Evolutionary conservation across 768 basidiomycete genomes (phyloP).

Genomic region (Agaricus blazei): DNA sequence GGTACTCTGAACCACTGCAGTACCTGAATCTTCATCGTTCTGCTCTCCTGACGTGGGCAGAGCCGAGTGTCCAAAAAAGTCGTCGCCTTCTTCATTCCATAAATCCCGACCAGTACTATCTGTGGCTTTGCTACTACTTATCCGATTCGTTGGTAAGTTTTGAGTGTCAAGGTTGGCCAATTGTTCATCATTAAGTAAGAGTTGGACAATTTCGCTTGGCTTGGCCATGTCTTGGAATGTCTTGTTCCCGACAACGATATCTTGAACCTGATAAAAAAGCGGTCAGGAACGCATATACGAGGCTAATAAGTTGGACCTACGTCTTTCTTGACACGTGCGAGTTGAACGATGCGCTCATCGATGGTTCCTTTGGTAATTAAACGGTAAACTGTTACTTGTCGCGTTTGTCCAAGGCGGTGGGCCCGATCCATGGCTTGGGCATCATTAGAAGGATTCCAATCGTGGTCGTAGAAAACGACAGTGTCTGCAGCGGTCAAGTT

Average conservation of each 20-base stretch:
- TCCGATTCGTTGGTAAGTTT: slow-evolving; percentile 21
- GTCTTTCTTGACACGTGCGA: slow-evolving; percentile 96
- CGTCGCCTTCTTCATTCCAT: slow-evolving; percentile 86
- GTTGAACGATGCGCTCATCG: slow-evolving; percentile 94
- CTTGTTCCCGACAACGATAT: slow-evolving; percentile 98
- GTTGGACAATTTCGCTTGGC: slow-evolving; percentile 93
- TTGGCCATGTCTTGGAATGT: slow-evolving; percentile 90
- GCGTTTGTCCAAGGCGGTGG: slow-evolving; percentile 93
- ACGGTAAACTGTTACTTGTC: slow-evolving; percentile 95
- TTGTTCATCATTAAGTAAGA: slow-evolving; percentile 93
- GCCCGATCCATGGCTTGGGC: slow-evolving; percentile 99
- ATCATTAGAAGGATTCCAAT: slow-evolving; percentile 97
- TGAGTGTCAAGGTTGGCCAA: slow-evolving; percentile 60
- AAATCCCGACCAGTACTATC: slow-evolving; percentile 52
- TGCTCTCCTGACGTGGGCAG: slow-evolving; percentile 23
- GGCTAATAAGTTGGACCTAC: slow-evolving; percentile 35
- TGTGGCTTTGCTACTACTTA: slow-evolving; percentile 20
- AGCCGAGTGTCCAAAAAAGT: slow-evolving; percentile 68
- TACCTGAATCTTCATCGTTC: slow-evolving; percentile 33
- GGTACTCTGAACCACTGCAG: slow-evolving; percentile 22
- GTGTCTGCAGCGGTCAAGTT: slow-evolving; percentile 96
- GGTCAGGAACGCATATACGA: background rate
- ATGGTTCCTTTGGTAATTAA: slow-evolving; percentile 92
- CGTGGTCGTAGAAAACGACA: slow-evolving; percentile 92
- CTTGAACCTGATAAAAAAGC: slow-evolving; percentile 71